These are phyloP conservation scores for Ocimum tenuiflorum DNA, from an alignment of 257 asterid species.

Conservation along the genomic window DNA sequence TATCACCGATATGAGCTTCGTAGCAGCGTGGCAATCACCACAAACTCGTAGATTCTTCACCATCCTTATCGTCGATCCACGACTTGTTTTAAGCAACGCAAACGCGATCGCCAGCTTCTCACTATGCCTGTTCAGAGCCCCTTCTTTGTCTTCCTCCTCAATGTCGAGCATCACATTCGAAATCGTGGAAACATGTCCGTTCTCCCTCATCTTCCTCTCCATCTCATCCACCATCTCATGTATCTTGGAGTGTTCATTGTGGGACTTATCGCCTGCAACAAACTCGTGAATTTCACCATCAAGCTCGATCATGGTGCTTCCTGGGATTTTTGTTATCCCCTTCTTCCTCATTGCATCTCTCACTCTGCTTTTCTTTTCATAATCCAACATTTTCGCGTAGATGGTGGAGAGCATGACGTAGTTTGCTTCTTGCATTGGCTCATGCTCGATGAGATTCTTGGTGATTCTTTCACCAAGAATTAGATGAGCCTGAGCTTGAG, in stretches of 20 bases:
- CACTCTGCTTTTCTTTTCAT: constrained; percentile 54
- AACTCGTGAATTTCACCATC: constrained; percentile 42
- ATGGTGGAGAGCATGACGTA: constrained; percentile 58
- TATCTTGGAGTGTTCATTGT: constrained; percentile 26
- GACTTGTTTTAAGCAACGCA: constrained; percentile 45
- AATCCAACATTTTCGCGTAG: constrained; percentile 50
- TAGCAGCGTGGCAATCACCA: constrained; percentile 52
- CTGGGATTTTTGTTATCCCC: constrained; percentile 64
- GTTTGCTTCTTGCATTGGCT: constrained; percentile 56
- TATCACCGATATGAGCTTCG: constrained; percentile 42
- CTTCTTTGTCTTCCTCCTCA: constrained; percentile 61
- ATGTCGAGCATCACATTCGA: constrained; percentile 47
- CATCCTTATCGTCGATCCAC: constrained; percentile 35
- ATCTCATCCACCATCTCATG: constrained; percentile 53
- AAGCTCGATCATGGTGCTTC: constrained; percentile 72
- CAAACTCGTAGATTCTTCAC: constrained; percentile 50
- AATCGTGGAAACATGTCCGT: constrained; percentile 39
- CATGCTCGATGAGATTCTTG: constrained; percentile 38
- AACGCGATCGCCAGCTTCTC: constrained; percentile 60
- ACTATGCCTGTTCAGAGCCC: constrained; percentile 43
- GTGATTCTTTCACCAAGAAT: constrained; percentile 47
- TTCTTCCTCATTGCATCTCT: constrained; percentile 62
- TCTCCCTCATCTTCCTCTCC: constrained; percentile 35
- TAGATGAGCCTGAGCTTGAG: constrained; percentile 47
- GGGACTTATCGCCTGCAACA: constrained; percentile 54